Conservation (phyloP, 2,329 filamentous ascomycete genomes). For the Tolypocladium guangdongense region DNA sequence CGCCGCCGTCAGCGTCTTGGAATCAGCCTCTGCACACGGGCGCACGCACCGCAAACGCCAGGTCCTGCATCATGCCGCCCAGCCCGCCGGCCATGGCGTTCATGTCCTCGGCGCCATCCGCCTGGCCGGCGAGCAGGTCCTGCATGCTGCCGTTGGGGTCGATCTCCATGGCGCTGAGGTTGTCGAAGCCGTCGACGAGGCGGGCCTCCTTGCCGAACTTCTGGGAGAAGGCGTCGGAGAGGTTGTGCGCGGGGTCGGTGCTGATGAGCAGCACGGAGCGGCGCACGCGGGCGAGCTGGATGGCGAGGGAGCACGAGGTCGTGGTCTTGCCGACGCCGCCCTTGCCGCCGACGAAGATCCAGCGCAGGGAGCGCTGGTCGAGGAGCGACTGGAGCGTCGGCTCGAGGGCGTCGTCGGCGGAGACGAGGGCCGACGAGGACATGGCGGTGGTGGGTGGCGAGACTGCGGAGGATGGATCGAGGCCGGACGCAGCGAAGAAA, state of each 20-base stretch:
- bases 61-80: constrained; percentile 96
- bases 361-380: constrained; percentile 88
- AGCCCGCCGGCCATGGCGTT: constrained; percentile 65
- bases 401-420: constrained; percentile 65
- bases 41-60: constrained; percentile 70
- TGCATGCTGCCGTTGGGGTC: constrained; percentile 97
- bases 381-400: constrained; percentile 89
- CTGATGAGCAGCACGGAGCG: constrained; percentile 96
- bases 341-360: constrained; percentile 99
- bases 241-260: constrained; percentile 95
- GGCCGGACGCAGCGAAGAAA: not conserved
- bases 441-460: constrained; percentile 11
- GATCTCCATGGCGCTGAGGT: constrained; percentile 97
- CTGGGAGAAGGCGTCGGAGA: constrained; percentile 94
- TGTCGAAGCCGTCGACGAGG: constrained; percentile 81
- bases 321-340: constrained; percentile 98
- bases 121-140: constrained; percentile 71
- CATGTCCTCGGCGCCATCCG: constrained; percentile 55
- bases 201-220: constrained; percentile 99
- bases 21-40: no score
- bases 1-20: no score
- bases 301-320: constrained; percentile 96
- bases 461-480: not conserved
- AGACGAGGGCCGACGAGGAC: constrained; percentile 30
- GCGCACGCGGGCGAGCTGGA: constrained; percentile 90